Base-by-base conservation (phyloP, 208 protist species). In the Angomonas desouzai region DNA sequence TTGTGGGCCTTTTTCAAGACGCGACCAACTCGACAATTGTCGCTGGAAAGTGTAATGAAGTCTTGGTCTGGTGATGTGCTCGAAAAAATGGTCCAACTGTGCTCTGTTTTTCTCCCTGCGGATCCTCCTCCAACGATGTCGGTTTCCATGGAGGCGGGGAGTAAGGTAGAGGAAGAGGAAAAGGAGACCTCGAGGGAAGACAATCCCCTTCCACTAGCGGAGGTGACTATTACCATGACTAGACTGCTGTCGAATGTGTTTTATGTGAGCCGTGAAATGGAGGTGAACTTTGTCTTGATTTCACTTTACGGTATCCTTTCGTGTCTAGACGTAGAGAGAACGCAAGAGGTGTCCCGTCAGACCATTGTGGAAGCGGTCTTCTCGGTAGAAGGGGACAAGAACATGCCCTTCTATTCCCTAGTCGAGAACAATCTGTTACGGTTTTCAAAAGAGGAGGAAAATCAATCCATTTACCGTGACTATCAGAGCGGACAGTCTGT, bases 351-450 rank as follows among this genome's bases (percentile, higher is more conserved):
- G 36, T 40, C 36, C 6, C 36, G 36, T 6, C 36, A 40, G 9
- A 13, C 13, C 36, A 40, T 40, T 18, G 13, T 40, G 6, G 36
- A 6, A 40, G 6, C 13, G 13, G 13, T 40, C 13, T 40, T 18
- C 36, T 40, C 36, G 36, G 36, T 40, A 6, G 36, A 40, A 13
- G 36, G 36, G 45, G 45, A 51, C 20, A 23, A 51, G 59, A 28
- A 76, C 38, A 51, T 22, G 18, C 45, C 45, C 6, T 4, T 51
- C 32, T 90, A 13, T 51, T 13, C 18, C 6, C 10, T 51, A 16
- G 20, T 23, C 6, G 18, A 51, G 20, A 16, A 13, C 18, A 27
- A 23, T 51, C 20, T 51, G 45, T 13, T 51, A 16, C 20, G 20
- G 6, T 51, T 51, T 23, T 51, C 45, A 4, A 23, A 13, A 13